Percentiles rank a stretch among this genome's conserved stretches.
These are phyloP conservation scores for Petunia hybrid DNA, from an alignment of 305 asterid species.

Conservation along the genomic window DNA sequence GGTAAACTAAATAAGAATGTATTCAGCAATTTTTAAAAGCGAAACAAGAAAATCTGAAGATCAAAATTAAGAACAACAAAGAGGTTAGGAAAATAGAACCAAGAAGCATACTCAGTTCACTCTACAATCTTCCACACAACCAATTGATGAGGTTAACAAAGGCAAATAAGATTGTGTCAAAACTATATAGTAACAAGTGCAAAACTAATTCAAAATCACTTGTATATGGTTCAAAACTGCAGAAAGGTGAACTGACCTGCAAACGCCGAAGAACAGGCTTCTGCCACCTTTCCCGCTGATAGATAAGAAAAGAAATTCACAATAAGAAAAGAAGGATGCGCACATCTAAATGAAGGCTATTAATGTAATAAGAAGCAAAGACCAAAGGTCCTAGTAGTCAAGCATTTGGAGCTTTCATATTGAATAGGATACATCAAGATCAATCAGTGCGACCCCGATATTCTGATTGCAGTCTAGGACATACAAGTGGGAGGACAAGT, in stretches of 20 bases:
- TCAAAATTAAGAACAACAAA: too few species aligned
- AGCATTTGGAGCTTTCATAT: slow-evolving; percentile 18
- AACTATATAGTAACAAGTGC: slow-evolving; percentile 10
- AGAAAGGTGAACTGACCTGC: slow-evolving; percentile 68
- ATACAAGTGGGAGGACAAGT: background rate
- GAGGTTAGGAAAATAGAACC: background rate
- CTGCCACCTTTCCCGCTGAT: slow-evolving; percentile 92
- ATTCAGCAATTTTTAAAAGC: too few species aligned
- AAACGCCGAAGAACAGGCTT: slow-evolving; percentile 93
- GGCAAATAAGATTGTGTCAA: background rate
- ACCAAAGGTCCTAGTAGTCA: background rate
- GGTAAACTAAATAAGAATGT: too few species aligned
- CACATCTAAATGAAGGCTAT: slow-evolving; percentile 17
- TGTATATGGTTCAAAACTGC: slow-evolving; percentile 29
- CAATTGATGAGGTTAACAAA: slow-evolving; percentile 16
- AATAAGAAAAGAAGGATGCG: slow-evolving; percentile 39
- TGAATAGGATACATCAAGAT: background rate
- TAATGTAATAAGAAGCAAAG: slow-evolving; percentile 23
- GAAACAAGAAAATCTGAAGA: background rate
- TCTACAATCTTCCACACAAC: background rate
- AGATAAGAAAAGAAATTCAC: slow-evolving; percentile 41
- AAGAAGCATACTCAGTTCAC: slow-evolving; percentile 5
- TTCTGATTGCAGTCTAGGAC: slow-evolving; percentile 1
- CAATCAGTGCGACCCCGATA: background rate
- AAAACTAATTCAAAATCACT: slow-evolving; percentile 17